Evolutionary conservation across 805 yeast species (phyloP).

Genomic region (Wickerhamomyces chambardii): DNA sequence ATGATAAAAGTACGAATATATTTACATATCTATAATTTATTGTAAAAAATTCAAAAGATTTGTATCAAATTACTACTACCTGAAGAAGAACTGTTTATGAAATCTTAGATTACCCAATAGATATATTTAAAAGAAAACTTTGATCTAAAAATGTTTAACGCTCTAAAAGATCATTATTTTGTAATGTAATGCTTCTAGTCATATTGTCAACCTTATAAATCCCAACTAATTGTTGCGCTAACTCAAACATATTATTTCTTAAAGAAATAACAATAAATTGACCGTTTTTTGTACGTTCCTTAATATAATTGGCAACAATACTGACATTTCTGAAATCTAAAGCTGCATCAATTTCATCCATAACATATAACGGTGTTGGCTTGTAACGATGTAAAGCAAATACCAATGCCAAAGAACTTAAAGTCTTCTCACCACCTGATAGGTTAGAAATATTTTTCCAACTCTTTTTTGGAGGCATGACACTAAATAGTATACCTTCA

Average conservation of each 20-base stretch:
- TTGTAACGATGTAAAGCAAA: conserved; percentile 94
- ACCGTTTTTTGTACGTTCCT: conserved; percentile 91
- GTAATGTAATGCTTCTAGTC: conserved; percentile 77
- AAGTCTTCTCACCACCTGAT: conserved; percentile 97
- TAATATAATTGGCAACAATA: conserved; percentile 94
- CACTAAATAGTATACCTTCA: conserved; percentile 93
- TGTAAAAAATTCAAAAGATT: no score
- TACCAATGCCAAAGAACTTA: conserved; percentile 89
- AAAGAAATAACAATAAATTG: conserved; percentile 94
- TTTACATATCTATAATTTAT: no score
- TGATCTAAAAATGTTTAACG: neutral
- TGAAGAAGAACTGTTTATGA: no score
- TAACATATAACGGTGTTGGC: conserved; percentile 95
- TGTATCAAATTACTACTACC: neutral
- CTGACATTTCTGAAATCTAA: conserved; percentile 94
- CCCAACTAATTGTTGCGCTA: conserved; percentile 91
- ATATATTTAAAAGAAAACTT: no score
- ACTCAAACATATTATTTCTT: conserved; percentile 96
- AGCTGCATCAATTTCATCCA: conserved; percentile 99
- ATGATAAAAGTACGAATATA: no score
- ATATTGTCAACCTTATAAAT: conserved; percentile 88
- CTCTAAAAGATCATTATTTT: conserved; percentile 46
- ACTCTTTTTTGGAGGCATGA: conserved; percentile 98
- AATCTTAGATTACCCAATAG: no score
- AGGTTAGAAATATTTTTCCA: conserved; percentile 94